Evolutionary conservation across 345 rosid species (phyloP).

Genomic region (Nephelium lappaceum): DNA sequence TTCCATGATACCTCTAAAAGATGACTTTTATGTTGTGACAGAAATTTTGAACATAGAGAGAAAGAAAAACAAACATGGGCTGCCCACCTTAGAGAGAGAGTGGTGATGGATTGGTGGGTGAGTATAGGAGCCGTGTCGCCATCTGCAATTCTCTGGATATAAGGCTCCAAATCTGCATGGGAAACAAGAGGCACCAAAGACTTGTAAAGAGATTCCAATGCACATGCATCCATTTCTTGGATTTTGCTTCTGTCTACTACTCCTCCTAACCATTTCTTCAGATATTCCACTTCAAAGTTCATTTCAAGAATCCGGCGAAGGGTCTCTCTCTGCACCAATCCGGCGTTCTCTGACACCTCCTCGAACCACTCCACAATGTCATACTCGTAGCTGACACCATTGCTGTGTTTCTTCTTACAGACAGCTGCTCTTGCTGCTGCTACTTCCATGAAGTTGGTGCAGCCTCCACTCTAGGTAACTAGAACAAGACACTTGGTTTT

Average conservation of each 20-base stretch:
- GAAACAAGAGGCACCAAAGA: constrained; percentile 77
- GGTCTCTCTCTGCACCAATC: constrained; percentile 62
- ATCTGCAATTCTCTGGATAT: constrained; percentile 76
- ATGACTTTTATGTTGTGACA: background rate
- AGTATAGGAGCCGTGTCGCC: constrained; percentile 79
- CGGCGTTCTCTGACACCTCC: constrained; percentile 49
- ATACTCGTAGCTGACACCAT: constrained; percentile 4
- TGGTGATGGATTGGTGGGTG: constrained; percentile 66
- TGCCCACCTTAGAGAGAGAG: constrained; percentile 76
- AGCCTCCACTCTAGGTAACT: background rate
- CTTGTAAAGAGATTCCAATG: constrained; percentile 69
- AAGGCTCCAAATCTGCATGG: constrained; percentile 86
- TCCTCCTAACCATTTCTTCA: constrained; percentile 62
- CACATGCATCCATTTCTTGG: constrained; percentile 52
- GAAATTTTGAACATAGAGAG: background rate
- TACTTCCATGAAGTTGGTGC: background rate
- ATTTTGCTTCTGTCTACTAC: constrained; percentile 38
- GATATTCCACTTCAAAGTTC: constrained; percentile 66
- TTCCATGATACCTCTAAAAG: background rate
- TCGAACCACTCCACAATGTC: constrained; percentile 77
- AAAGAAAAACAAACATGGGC: background rate
- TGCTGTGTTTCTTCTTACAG: background rate
- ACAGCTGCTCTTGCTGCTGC: background rate
- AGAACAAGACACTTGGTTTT: background rate
- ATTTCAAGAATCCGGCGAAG: constrained; percentile 67